Evolutionary conservation across 768 basidiomycete species (phyloP).

Genomic region (Butyriboletus loyo): DNA sequence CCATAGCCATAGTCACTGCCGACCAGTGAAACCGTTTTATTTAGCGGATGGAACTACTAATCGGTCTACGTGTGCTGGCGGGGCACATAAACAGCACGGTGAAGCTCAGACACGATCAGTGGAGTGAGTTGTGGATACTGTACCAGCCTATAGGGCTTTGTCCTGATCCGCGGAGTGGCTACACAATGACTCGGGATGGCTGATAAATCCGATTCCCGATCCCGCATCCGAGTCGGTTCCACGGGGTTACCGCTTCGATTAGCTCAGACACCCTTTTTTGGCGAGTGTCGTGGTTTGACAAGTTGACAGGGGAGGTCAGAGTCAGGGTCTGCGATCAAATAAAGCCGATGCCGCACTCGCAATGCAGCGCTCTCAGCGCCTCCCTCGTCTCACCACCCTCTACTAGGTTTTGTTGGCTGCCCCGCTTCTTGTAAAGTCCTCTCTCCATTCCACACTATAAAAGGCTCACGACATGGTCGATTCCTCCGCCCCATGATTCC

Average conservation of each 20-base stretch:
- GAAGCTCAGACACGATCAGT: no score
- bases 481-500: conserved; percentile 7
- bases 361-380: conserved; percentile 18
- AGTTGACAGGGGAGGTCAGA: conserved; percentile 4
- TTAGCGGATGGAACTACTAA: background rate
- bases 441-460: conserved; percentile 23
- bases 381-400: conserved; percentile 17
- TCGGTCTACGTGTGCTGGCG: background rate
- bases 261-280: conserved; percentile 18
- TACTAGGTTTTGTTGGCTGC: conserved; percentile 24
- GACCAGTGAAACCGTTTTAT: background rate
- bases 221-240: background rate
- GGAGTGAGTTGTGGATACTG: no score
- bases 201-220: background rate
- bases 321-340: conserved; percentile 26
- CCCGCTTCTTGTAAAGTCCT: conserved; percentile 20
- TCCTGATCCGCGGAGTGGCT: no score
- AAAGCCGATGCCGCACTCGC: conserved; percentile 23
- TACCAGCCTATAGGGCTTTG: no score
- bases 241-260: conserved; percentile 7
- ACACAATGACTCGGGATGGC: background rate
- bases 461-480: conserved; percentile 5
- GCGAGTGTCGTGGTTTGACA: conserved; percentile 10
- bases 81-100: no score
- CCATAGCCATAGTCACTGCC: background rate